Base-by-base conservation (phyloP, 371 early-diverging fungal genomes). In the Mucor irregularis region DNA sequence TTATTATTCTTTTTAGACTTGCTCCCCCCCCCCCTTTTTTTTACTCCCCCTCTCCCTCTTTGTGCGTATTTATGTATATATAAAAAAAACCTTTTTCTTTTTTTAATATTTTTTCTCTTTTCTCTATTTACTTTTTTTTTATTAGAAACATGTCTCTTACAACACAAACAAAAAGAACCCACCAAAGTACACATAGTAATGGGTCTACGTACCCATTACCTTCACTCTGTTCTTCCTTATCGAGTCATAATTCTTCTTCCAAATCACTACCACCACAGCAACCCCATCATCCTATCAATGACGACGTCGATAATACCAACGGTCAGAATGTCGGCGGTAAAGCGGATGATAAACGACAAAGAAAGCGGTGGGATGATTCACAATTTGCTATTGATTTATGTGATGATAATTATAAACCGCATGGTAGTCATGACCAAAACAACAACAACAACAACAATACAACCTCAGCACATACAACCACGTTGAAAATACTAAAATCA, bases 301-400 rank as follows among this genome's bases (percentile, higher is more conserved):
- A 17, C 42, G 24, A 40, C 8, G 24, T 30, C 42, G 24, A 21
- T 24, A 21, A 2, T 17, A 40, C 21, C 24, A 53, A 44, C 29
- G 19, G 10, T 21, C 4, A 34, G 0, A 28, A 37, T 37, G n/a
- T 31, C 16, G 37, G 16, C 8, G 37, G n/a, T 22, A 16, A 11
- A 19, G 17, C 38, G 26, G 25, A 13, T 24, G 16, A 33, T 16
- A 34, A 49, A 22, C 35, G 30, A 21, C 39, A 37, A 43, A 45
- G 37, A 40, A 61, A 50, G 56, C 35, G 66, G 19, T 66, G 66
- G 66, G 66, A 66, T 25, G 66, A 66, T 26, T 66, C 66, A 34
- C 66, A 61, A 21, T 57, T 66, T 48, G 66, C 61, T 4, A 50
- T 66, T 30, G 66, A 66, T 9, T 38, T 66, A 22, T 61, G 58